Percentiles rank a stretch among this genome's conserved stretches.
Evolutionary conservation across 2,329 filamentous ascomycete genomes (phyloP).

Genomic region (Pleurostoma richardsiae): DNA sequence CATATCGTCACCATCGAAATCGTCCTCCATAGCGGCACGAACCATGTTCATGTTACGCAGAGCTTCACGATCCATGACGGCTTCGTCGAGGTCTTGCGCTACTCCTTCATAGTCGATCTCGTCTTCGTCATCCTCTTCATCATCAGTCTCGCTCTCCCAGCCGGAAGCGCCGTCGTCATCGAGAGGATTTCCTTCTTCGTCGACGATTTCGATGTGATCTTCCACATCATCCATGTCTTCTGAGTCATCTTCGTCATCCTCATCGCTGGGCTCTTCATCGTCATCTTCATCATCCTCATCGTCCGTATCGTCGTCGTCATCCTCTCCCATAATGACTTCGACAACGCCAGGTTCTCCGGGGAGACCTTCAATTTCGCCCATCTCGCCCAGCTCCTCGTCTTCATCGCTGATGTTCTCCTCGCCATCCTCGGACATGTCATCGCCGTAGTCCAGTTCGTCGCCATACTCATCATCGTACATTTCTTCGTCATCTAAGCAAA

Average conservation of each 20-base stretch:
- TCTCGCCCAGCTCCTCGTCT: constrained; percentile 72
- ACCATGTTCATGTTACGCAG: constrained; percentile 45
- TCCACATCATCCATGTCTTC: constrained; percentile 49
- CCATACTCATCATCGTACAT: constrained; percentile 92
- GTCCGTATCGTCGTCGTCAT: constrained; percentile 59
- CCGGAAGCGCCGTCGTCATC: constrained; percentile 56
- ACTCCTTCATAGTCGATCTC: constrained; percentile 48
- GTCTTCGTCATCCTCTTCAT: constrained; percentile 43
- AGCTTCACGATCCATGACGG: constrained; percentile 35
- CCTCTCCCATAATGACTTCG: constrained; percentile 74
- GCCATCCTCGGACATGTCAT: constrained; percentile 72
- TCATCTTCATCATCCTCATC: constrained; percentile 53
- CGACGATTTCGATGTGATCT: constrained; percentile 52
- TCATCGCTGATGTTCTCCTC: constrained; percentile 88
- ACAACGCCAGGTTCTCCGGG: constrained; percentile 58
- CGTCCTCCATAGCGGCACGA: constrained; percentile 49
- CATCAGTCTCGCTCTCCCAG: constrained; percentile 57
- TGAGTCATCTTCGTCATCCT: constrained; percentile 44
- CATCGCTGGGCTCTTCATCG: constrained; percentile 57
- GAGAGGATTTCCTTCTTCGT: constrained; percentile 55
- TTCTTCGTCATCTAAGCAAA: constrained; percentile 68
- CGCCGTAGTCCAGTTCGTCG: constrained; percentile 87
- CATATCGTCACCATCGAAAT: constrained; percentile 49
- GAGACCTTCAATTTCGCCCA: constrained; percentile 79
- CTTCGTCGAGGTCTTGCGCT: constrained; percentile 50